Percentiles rank a stretch among this genome's conserved stretches.
Evolutionary conservation across 75 land plant genomes (phyloP).

Genomic region (Pseudotsuga menziesii): DNA sequence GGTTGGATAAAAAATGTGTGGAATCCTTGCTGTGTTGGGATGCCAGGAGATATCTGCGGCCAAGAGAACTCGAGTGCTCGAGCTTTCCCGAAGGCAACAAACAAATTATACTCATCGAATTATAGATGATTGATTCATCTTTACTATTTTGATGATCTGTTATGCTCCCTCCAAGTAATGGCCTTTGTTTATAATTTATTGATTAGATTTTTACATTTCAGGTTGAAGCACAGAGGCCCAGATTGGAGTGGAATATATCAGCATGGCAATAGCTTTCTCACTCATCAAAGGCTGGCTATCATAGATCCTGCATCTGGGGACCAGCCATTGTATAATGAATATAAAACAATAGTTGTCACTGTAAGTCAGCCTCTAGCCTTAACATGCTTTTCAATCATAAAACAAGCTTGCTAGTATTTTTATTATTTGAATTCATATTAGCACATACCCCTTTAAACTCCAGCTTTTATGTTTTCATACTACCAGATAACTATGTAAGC

Average conservation of each 20-base stretch:
- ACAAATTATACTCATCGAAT: too few species aligned
- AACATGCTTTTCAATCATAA: too few species aligned
- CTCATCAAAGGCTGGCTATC: constrained; percentile 93
- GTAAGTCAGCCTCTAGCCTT: constrained; percentile 28
- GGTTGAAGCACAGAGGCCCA: constrained; percentile 92
- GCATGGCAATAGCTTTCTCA: constrained; percentile 55
- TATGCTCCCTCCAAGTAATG: too few species aligned
- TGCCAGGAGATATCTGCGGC: constrained; percentile 64
- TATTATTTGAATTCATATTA: too few species aligned
- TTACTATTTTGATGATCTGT: too few species aligned
- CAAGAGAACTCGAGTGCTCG: constrained; percentile 71
- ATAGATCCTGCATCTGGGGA: constrained; percentile 97
- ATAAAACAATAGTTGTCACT: constrained; percentile 82
- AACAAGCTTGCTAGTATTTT: too few species aligned
- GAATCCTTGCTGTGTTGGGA: constrained; percentile 85
- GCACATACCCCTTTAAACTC: too few species aligned
- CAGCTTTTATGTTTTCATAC: too few species aligned
- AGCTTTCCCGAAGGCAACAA: constrained; percentile 75
- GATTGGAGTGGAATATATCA: constrained; percentile 94
- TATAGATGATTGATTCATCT: too few species aligned
- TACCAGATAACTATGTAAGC: too few species aligned
- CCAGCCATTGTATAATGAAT: constrained; percentile 92
- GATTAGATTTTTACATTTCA: constrained; percentile 15
- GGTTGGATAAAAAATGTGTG: constrained; percentile 56
- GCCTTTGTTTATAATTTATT: too few species aligned